These are phyloP conservation scores for Cucurbita maxima DNA, from an alignment of 306 rosid genomes.

Conservation along the genomic window DNA sequence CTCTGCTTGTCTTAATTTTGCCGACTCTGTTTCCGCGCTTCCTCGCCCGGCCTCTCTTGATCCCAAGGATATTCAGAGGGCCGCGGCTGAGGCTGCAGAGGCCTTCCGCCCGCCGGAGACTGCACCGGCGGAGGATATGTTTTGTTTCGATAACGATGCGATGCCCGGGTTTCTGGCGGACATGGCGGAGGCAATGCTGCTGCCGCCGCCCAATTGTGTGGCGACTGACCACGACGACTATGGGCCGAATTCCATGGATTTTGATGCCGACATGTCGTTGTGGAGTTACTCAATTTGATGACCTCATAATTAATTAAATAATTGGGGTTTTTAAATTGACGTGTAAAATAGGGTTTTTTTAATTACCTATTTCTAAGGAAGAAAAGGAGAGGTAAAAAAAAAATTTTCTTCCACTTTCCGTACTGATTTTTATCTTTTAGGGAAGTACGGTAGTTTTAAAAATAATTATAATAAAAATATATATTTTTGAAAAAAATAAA, in stretches of 20 bases:
- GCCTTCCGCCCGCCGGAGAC: slow-evolving; percentile 30
- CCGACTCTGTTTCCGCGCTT: slow-evolving; percentile 48
- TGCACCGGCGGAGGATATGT: neutral
- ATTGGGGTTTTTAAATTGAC: neutral
- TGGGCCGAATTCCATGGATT: slow-evolving; percentile 31
- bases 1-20: slow-evolving; percentile 49
- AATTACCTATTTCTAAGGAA: neutral
- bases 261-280: slow-evolving; percentile 1
- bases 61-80: slow-evolving; percentile 52
- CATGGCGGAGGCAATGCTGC: slow-evolving; percentile 50
- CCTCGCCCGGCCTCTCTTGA: slow-evolving; percentile 26
- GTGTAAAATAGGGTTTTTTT: neutral
- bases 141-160: slow-evolving; percentile 33
- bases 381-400: neutral
- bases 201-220: slow-evolving; percentile 40
- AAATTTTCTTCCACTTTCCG: neutral
- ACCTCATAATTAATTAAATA: neutral
- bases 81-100: slow-evolving; percentile 45
- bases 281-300: slow-evolving; percentile 16
- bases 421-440: neutral
- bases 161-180: slow-evolving; percentile 41
- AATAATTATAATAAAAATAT: neutral
- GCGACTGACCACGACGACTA: slow-evolving; percentile 15
- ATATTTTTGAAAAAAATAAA: neutral
- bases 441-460: neutral